Evolutionary conservation across 1,284 basidiomycete species (phyloP), one percentile per base, ranked within the genome.

Genomic region (Ustilago loliicola): DNA sequence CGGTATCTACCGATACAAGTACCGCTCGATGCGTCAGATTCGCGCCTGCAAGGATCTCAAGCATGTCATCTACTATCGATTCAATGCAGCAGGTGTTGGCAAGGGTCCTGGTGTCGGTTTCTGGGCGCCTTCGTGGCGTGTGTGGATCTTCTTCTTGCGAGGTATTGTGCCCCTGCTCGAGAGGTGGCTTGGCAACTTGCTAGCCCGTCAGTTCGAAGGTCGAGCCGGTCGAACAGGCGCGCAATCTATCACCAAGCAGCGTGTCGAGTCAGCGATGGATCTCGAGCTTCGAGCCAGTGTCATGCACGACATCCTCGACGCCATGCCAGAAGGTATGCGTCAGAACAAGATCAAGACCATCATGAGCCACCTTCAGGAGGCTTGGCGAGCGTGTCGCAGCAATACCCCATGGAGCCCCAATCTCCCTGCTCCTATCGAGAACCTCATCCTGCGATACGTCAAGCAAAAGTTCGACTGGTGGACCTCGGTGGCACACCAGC

Each of bases 401-500:
- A 99, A 99, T 87, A 97, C 96, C 82, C 95, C 95, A 25, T 96
- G 95, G 95, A 96, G 96, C 87, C 94, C 94, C 13, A 95, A 95
- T 60, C 96, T 97, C 94, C 95, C 97, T 0, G 96, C 96, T 0
- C 94, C 97, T 8, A 97, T 99, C 79, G 97, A 99, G 88, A 99
- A 98, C 87, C 97, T 99, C 87, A 98, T 99, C 80, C 88, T 99
- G 52, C 93, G 97, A 60, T 99, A 99, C 88, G 96, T 99, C 90
- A 99, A 99, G 90, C 93, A 92, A 88, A 99, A 99, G 89, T 93
- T 95, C 11, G 97, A 99, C 87, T 98, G 95, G 95, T 99, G 96
- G 95, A 94, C 93, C 79, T 97, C 94, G 87, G 94, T 90, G 72
- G 93, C 91, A 17, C 94, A 96, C 85, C 95, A 95, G 87, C 95